These are phyloP conservation scores for Halenospora varia DNA, from an alignment of 495 filamentous ascomycete genomes.

Conservation along the genomic window DNA sequence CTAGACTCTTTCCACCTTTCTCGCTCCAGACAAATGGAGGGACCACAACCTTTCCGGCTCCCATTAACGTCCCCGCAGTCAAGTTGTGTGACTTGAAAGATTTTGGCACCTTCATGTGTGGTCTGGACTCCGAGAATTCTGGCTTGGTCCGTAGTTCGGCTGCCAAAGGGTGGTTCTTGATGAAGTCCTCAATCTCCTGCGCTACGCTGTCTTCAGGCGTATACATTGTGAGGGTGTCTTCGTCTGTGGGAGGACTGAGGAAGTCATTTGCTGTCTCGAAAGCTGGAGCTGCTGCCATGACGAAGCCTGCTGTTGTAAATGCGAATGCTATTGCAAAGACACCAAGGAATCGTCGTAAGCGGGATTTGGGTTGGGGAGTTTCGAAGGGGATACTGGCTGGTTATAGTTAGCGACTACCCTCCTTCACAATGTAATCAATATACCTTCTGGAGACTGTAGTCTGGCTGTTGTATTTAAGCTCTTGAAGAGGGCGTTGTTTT, in stretches of 20 bases:
- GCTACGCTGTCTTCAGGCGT: slow-evolving; percentile 55
- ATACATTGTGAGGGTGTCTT: slow-evolving; percentile 68
- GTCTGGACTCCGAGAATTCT: slow-evolving; percentile 71
- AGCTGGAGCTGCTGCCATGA: slow-evolving; percentile 47
- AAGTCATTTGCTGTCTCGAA: slow-evolving; percentile 37
- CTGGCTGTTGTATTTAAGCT: not conserved
- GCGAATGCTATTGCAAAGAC: slow-evolving; percentile 35
- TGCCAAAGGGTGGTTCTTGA: slow-evolving; percentile 71
- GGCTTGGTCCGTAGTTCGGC: slow-evolving; percentile 60
- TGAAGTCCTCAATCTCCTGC: slow-evolving; percentile 62
- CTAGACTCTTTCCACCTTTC: slow-evolving; percentile 62
- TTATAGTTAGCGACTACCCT: not conserved
- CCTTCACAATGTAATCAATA: not conserved
- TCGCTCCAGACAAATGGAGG: slow-evolving; percentile 78
- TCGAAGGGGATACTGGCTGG: not conserved
- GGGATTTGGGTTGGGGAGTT: slow-evolving; percentile 13
- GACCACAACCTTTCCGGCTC: slow-evolving; percentile 72
- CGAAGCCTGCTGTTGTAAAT: slow-evolving; percentile 48
- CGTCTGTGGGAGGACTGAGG: slow-evolving; percentile 59
- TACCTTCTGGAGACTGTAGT: not conserved
- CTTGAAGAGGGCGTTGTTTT: not conserved
- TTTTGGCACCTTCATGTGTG: slow-evolving; percentile 79
- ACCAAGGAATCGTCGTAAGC: slow-evolving; percentile 27
- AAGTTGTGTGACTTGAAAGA: slow-evolving; percentile 65
- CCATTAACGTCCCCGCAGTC: slow-evolving; percentile 75